phyloP scores from a whole-genome alignment of 2,329 filamentous ascomycete species.

The Aspergillus ustus region DNA sequence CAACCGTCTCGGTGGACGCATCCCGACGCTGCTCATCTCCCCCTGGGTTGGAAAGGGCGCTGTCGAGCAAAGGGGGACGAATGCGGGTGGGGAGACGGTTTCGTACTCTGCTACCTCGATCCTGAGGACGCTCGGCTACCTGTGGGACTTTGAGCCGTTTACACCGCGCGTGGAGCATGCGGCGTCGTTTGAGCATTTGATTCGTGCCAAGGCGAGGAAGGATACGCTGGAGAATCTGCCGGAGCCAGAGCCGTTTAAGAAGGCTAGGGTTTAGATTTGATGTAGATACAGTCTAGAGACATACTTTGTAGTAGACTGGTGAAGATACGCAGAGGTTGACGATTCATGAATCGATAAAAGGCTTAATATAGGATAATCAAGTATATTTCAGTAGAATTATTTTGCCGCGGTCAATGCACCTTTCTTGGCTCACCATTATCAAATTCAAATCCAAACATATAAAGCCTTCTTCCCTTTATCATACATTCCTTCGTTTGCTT shows the following conservation, averaged over 20 bases:
- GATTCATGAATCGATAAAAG: too few species aligned
- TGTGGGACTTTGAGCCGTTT: slow-evolving; percentile 41
- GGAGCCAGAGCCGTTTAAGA: slow-evolving; percentile 17
- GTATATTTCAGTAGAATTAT: too few species aligned
- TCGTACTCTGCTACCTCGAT: slow-evolving; percentile 37
- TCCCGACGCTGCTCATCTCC: slow-evolving; percentile 37
- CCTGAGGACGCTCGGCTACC: slow-evolving; percentile 37
- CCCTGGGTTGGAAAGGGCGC: slow-evolving; percentile 35
- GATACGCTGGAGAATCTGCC: slow-evolving; percentile 32
- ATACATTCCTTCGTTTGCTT: too few species aligned
- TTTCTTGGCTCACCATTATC: too few species aligned
- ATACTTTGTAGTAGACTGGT: too few species aligned
- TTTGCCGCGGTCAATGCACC: too few species aligned
- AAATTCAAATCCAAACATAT: too few species aligned
- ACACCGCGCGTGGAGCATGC: slow-evolving; percentile 33
- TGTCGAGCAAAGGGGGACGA: slow-evolving; percentile 38
- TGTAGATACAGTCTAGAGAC: too few species aligned
- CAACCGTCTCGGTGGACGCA: slow-evolving; percentile 35
- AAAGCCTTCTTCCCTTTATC: too few species aligned
- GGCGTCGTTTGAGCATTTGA: slow-evolving; percentile 38
- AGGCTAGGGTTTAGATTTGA: not conserved
- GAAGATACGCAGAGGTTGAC: too few species aligned
- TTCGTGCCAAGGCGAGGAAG: slow-evolving; percentile 22
- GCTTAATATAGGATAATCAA: too few species aligned
- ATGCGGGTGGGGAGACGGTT: slow-evolving; percentile 25